These are phyloP conservation scores for Russula vinacea DNA, from an alignment of 768 basidiomycete genomes.

Conservation along the genomic window DNA sequence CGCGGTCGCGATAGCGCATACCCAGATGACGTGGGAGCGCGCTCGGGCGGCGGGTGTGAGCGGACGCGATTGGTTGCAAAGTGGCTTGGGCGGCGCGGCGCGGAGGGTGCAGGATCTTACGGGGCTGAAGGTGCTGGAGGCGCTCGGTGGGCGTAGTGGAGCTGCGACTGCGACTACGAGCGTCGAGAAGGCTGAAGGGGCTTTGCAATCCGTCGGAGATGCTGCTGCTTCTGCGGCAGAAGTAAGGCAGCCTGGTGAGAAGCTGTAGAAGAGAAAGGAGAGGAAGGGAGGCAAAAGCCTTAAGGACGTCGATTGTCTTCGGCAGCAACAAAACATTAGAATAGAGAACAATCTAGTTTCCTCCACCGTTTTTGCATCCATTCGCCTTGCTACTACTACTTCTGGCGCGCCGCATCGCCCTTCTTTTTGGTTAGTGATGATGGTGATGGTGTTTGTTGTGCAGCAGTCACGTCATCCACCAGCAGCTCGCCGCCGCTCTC, in stretches of 20 bases:
- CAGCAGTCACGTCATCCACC: too few relatives aligned
- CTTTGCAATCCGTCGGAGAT: slow-evolving; percentile 1
- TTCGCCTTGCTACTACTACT: neutral
- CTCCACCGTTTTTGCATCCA: too few relatives aligned
- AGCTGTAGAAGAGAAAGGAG: slow-evolving; percentile 7
- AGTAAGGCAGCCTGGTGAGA: slow-evolving; percentile 3
- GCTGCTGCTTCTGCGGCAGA: slow-evolving; percentile 5
- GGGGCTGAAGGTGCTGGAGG: slow-evolving; percentile 52
- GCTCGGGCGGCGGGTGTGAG: slow-evolving; percentile 50
- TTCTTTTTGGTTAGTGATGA: slow-evolving; percentile 7
- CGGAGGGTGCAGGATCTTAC: slow-evolving; percentile 63
- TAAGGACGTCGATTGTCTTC: neutral
- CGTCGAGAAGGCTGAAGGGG: slow-evolving; percentile 28
- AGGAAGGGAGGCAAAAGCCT: neutral
- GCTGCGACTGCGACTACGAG: slow-evolving; percentile 19
- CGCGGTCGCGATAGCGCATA: slow-evolving; percentile 58
- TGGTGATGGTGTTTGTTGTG: neutral
- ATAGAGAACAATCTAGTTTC: slow-evolving; percentile 14
- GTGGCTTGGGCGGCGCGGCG: slow-evolving; percentile 47
- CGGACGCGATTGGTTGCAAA: slow-evolving; percentile 45
- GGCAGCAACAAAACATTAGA: slow-evolving; percentile 13
- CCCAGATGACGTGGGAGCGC: slow-evolving; percentile 55
- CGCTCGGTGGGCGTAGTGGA: slow-evolving; percentile 14
- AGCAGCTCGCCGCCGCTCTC: too few relatives aligned
- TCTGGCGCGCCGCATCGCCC: neutral